These are phyloP conservation scores for Phytophthora vignae DNA, from an alignment of 352 stramenopile species.

Conservation along the genomic window DNA sequence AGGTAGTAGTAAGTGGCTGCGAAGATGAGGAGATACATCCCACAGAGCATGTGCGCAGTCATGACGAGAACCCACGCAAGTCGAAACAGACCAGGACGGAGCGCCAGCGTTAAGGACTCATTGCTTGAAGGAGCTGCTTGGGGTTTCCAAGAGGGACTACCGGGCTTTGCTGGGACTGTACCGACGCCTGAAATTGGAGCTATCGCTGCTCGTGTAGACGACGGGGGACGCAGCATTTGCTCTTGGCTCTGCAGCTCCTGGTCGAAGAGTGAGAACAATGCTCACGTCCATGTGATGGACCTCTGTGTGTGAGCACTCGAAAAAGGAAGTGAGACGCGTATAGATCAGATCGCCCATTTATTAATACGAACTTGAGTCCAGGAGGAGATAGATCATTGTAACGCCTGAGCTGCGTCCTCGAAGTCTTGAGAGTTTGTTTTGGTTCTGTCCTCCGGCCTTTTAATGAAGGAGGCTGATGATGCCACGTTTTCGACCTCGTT, in stretches of 20 bases:
- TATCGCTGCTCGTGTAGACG: not conserved
- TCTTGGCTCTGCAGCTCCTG: not conserved
- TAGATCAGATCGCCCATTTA: not conserved
- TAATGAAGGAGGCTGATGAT: too few relatives aligned
- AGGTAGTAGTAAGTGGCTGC: slow-evolving; percentile 14
- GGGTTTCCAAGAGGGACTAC: too few relatives aligned
- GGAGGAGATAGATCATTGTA: not conserved
- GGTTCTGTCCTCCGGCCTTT: too few relatives aligned
- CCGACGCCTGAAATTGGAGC: not conserved
- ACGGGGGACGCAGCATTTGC: not conserved
- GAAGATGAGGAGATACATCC: slow-evolving; percentile 8
- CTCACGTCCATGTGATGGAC: not conserved
- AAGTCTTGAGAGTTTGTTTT: not conserved
- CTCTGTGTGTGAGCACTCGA: not conserved
- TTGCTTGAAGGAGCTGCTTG: too few relatives aligned
- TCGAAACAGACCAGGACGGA: not conserved
- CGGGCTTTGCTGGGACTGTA: not conserved
- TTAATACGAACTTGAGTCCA: not conserved
- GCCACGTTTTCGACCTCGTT: slow-evolving; percentile 1
- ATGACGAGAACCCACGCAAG: slow-evolving; percentile 6
- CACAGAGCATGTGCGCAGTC: slow-evolving; percentile 4
- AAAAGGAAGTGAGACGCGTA: not conserved
- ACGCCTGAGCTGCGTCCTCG: not conserved
- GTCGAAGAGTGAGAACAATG: not conserved
- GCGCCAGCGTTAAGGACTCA: not conserved